Base-by-base conservation (phyloP, 2,329 filamentous ascomycete species). In the Grosmannia clavigera region DNA sequence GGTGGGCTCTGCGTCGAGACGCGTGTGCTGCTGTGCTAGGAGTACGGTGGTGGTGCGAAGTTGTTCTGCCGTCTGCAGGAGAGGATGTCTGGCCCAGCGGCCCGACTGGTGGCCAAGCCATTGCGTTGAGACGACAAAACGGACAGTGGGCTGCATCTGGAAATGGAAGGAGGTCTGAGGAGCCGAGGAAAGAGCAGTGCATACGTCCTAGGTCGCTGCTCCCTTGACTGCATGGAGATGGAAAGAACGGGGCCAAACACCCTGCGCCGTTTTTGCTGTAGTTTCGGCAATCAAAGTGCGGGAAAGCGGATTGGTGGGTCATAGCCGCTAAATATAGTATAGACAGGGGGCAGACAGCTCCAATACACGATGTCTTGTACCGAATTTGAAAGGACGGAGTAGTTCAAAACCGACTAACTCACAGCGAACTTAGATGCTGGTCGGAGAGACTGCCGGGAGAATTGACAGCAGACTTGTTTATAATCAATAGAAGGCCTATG, bases 71-170 rank as follows among this genome's bases (percentile, higher is more conserved):
- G 35, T 55, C 56, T 19, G 48, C 40, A 25, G 52, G 46, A 5
- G 59, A 31, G 19, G 51, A 40, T 7, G 55, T 55, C 58, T 35
- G 22, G 33, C 55, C 61, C 25, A 40, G 55, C 52, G 52, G 25
- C 60, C 52, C 19, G 27, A 31, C 46, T 12, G 59, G 55, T 40
- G 56, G 58, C 58, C 58, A 57, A 48, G 61, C 59, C 63, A 64
- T 64, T 27, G 27, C 56, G 38, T 59, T 10, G 27, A 52, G 11
- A 40, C 14, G 43, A 38, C 33, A 25, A 25, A 25, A 11, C 12
- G 1, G 54, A 5, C 22, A 22, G 22, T 11, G 4, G 10, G 22
- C 35, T 43, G 35, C 54, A 56, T 56, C 7, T 29, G 55, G 27
- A 59, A 43, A 33, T 27, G 25, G 19, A 11, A 25, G 22, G 27